These are phyloP conservation scores for Hortiboletus rubellus DNA, from an alignment of 1,284 basidiomycete species.

Conservation along the genomic window DNA sequence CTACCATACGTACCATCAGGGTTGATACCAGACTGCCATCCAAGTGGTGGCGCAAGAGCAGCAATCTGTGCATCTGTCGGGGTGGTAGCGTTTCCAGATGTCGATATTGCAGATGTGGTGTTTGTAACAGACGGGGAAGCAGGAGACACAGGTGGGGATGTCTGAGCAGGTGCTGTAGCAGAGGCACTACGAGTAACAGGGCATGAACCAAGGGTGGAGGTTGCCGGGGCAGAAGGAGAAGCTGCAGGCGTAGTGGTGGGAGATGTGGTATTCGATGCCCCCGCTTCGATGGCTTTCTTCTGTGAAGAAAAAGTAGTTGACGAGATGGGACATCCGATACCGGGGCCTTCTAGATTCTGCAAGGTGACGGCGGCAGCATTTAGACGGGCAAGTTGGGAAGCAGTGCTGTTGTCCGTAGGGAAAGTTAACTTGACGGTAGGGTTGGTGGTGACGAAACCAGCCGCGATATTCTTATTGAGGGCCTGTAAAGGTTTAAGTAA, in stretches of 20 bases:
- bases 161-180: neutral
- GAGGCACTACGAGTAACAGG: neutral
- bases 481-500: slow-evolving; percentile 30
- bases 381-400: slow-evolving; percentile 53
- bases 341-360: slow-evolving; percentile 55
- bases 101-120: neutral
- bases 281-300: slow-evolving; percentile 42
- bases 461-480: slow-evolving; percentile 59
- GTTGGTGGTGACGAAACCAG: slow-evolving; percentile 61
- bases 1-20: slow-evolving; percentile 45
- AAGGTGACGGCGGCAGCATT: slow-evolving; percentile 49
- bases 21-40: slow-evolving; percentile 49
- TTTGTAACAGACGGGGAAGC: neutral
- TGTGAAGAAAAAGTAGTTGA: slow-evolving; percentile 53
- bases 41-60: slow-evolving; percentile 53
- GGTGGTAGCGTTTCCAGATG: slow-evolving; percentile 6
- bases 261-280: neutral
- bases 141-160: neutral
- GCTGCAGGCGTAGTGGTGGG: neutral
- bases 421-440: slow-evolving; percentile 54
- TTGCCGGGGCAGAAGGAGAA: neutral
- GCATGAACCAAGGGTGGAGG: neutral
- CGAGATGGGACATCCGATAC: slow-evolving; percentile 52
- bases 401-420: slow-evolving; percentile 56
- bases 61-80: slow-evolving; percentile 27